Conservation (phyloP, 148 eudicot species). For the Camellia lanceoleosa region DNA sequence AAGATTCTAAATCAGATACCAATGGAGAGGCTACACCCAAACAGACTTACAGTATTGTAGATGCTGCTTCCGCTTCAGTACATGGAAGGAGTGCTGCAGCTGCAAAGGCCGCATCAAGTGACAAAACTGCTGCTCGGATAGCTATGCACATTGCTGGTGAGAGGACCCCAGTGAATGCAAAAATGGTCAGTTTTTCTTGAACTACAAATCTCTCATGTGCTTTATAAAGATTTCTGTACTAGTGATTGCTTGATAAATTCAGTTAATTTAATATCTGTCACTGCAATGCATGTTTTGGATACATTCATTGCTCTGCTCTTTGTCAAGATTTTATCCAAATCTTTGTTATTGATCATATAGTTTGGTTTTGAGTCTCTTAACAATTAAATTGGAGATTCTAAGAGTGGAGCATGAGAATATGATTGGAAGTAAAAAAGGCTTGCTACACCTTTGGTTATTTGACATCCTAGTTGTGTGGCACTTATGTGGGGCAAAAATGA, state of each 20-base stretch:
- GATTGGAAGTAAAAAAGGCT: neutral
- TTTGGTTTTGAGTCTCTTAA: neutral
- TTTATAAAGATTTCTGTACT: neutral
- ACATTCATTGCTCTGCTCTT: neutral
- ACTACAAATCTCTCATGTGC: neutral
- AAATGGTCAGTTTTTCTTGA: slow-evolving; percentile 62
- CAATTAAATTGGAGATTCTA: neutral
- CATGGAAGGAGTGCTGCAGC: slow-evolving; percentile 98
- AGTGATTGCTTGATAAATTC: neutral
- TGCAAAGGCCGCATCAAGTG: slow-evolving; percentile 73
- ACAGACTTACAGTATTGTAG: slow-evolving; percentile 75
- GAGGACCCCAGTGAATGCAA: slow-evolving; percentile 89
- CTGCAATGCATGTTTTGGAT: neutral
- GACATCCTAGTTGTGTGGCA: neutral
- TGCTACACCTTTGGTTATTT: neutral
- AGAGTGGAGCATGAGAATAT: neutral
- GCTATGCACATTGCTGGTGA: slow-evolving; percentile 97
- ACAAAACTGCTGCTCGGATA: slow-evolving; percentile 95
- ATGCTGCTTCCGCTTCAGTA: slow-evolving; percentile 98
- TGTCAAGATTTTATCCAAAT: neutral
- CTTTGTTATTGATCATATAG: neutral
- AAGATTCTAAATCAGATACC: slow-evolving; percentile 42
- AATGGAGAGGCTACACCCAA: slow-evolving; percentile 47
- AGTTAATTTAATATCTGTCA: neutral
- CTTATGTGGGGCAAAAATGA: neutral